Evolutionary conservation across 2,329 filamentous ascomycete genomes (phyloP).

Genomic region (Paraconiothyrium brasiliense): DNA sequence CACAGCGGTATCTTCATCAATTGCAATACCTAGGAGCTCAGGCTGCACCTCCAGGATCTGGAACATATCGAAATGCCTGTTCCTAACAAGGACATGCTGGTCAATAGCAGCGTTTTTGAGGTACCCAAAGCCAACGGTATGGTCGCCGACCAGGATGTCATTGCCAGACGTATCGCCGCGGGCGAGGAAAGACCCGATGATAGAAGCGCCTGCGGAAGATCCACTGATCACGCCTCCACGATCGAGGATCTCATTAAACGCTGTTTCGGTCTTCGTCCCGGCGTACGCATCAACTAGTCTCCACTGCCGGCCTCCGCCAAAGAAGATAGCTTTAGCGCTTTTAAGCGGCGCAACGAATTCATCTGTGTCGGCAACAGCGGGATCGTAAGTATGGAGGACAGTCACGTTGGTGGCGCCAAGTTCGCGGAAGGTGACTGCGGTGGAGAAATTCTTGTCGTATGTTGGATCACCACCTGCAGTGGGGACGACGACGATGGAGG

Average conservation of each 20-base stretch:
- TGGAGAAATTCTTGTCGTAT: constrained; percentile 31
- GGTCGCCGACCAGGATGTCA: constrained; percentile 33
- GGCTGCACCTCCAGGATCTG: constrained; percentile 33
- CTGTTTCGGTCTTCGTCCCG: constrained; percentile 33
- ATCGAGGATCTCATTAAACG: constrained; percentile 31
- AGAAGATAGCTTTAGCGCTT: constrained; percentile 34
- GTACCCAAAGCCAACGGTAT: constrained; percentile 38
- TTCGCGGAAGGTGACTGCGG: constrained; percentile 28
- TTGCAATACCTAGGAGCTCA: constrained; percentile 31
- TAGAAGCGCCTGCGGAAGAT: constrained; percentile 35
- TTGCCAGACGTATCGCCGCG: constrained; percentile 35
- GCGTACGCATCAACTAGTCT: constrained; percentile 37
- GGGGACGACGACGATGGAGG: constrained; percentile 34
- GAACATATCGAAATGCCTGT: constrained; percentile 39
- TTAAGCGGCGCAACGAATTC: constrained; percentile 32
- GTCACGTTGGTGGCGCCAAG: constrained; percentile 36
- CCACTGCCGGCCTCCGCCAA: constrained; percentile 38
- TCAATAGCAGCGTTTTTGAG: constrained; percentile 37
- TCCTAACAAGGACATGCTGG: constrained; percentile 37
- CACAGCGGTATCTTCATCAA: constrained; percentile 39
- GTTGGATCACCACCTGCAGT: constrained; percentile 35
- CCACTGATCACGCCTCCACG: constrained; percentile 34
- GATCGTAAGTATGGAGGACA: constrained; percentile 37
- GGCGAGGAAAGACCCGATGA: constrained; percentile 33
- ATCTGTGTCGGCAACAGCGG: constrained; percentile 32